Base-by-base conservation (phyloP, 2,329 filamentous ascomycete genomes). In the Epichloe coenophiala region DNA sequence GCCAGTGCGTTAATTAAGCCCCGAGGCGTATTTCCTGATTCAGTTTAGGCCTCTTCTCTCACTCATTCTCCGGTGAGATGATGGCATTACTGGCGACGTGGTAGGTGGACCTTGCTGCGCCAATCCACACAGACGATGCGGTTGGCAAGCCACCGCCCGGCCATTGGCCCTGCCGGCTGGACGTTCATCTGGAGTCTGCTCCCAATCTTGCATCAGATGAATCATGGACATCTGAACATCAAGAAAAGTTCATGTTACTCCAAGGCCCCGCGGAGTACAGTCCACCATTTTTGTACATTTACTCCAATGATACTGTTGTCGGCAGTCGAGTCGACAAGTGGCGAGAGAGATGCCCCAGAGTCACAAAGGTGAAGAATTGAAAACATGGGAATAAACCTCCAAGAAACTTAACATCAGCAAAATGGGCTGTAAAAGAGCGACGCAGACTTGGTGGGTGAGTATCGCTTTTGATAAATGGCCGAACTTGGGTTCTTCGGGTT, bases 1-100 rank as follows among this genome's bases (percentile, higher is more conserved):
- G n/a, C 11, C 21, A 36, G 37, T 5, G 38, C 49, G 37, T 31
- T 23, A 5, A 31, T 17, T 9, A 44, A 40, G 4, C 23, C 38
- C 45, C 45, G 31, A 40, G 27, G 40, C 46, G 39, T 40, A 23
- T 48, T 48, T 15, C 48, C 39, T 21, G 19, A 23, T 51, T 19
- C 45, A 33, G 50, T 23, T 43, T 45, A 45, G 45, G n/a, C 35
- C 33, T 40, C 40, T 51, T 44, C 13, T 48, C 50, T 51, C 45
- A 44, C 40, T 51, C 49, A 47, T 37, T 27, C 38, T 43, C 44
- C 15, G 41, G 21, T 40, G 40, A 48, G 39, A 45, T 51, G 37
- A 39, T 23, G 41, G 40, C 35, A 15, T 43, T 15, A 36, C 31
- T 36, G 27, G 43, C 11, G 33, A 35, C 19, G 27, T 44, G 27